Evolutionary conservation across 306 rosid genomes (phyloP), one percentile per base, ranked within the genome.

Genomic region (Hylodesmum podocarpum): DNA sequence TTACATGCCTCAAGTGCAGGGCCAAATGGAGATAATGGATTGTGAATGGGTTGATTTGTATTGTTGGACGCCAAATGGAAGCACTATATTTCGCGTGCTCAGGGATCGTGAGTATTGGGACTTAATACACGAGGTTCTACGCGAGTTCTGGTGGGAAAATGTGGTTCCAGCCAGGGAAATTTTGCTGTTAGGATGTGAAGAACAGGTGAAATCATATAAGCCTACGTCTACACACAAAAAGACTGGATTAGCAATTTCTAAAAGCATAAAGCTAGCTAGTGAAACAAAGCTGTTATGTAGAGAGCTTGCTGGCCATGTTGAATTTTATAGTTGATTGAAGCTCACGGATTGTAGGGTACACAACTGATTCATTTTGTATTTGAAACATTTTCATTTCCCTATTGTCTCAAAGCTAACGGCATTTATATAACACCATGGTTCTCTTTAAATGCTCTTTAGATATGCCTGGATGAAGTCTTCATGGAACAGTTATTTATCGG

Each of bases 1-100:
- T 78, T 95, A 95, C 89, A 89, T 95, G 97, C 99, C 99, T 75
- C 99, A 95, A 57, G 90, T 95, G 65, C 99, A 95, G 65, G 99
- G 98, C 36, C 99, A 87, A 49, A 87, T 95, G 97, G 99, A 95
- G 83, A 88, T 95, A 76, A 88, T 95, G 97, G 91, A 85, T 77
- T 84, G 91, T 61, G 98, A 92, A 5, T 92, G 97, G 97, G 91
- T 87, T 77, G 91, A 95, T 83, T 67, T 95, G 76, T 95, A 92
- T 70, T 95, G 99, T 79, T 95, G 99, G 99, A 92, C 90, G 1
- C 94, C 89, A 43, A 95, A 95, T 44, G 97, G 99, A 70, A 95
- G 99, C 85, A 89, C 98, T 4, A 77, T 92, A 73, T 92, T 92
- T 78, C 96, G 98, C 0, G 94, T 95, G 44, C 10, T 72, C 8